Evolutionary conservation across 2,329 filamentous ascomycete genomes (phyloP).

Genomic region (Dactylellina leptospora): DNA sequence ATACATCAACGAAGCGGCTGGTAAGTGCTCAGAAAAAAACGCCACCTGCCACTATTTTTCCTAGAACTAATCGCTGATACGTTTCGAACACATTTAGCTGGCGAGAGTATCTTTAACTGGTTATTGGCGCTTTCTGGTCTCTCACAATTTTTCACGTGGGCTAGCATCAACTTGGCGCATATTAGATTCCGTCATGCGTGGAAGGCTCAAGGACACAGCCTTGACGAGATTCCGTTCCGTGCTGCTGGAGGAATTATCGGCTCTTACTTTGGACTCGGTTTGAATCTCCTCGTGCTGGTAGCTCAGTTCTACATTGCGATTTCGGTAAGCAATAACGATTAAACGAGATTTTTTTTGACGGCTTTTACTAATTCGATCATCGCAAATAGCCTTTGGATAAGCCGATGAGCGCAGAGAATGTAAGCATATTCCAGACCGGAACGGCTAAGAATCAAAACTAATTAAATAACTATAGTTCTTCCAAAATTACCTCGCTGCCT

Average conservation of each 20-base stretch:
- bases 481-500: constrained; percentile 66
- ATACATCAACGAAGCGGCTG: constrained; percentile 55
- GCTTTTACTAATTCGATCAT: background rate
- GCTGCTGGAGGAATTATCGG: constrained; percentile 69
- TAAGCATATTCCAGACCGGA: constrained; percentile 25
- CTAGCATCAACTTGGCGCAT: constrained; percentile 71
- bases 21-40: constrained; percentile 16
- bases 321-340: constrained; percentile 17
- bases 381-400: constrained; percentile 21
- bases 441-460: constrained; percentile 5
- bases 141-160: constrained; percentile 79
- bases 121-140: constrained; percentile 76
- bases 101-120: constrained; percentile 70
- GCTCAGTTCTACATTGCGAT: constrained; percentile 63
- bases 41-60: too few species aligned
- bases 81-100: constrained; percentile 57
- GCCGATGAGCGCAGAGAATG: constrained; percentile 20
- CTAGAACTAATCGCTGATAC: background rate
- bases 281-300: constrained; percentile 67
- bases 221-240: constrained; percentile 59
- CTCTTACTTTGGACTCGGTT: constrained; percentile 70
- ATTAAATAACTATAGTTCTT: constrained; percentile 62
- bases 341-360: background rate
- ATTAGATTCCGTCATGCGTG: constrained; percentile 73
- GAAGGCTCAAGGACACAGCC: constrained; percentile 67